phyloP scores from a whole-genome alignment of 2,329 filamentous ascomycete species.

The Botrytis pseudocinerea region DNA sequence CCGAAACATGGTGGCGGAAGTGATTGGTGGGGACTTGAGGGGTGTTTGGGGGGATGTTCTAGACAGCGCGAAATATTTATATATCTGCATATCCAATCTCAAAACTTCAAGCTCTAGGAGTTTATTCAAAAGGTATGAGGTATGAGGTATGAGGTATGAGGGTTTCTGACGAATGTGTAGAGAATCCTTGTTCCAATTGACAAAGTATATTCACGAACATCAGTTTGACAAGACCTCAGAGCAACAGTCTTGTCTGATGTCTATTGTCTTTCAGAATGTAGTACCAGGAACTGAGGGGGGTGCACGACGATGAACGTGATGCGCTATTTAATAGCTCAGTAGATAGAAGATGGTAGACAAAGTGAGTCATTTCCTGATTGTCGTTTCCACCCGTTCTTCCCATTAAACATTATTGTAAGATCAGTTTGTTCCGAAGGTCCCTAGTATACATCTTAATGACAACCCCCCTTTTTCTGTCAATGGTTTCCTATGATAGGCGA shows the following conservation, averaged over 20 bases:
- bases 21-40: not conserved
- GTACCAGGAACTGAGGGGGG: not conserved
- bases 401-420: not conserved
- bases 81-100: not conserved
- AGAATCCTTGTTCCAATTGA: not conserved
- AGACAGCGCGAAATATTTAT: not conserved
- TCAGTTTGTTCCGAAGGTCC: not conserved
- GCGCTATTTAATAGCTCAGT: not conserved
- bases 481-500: not conserved
- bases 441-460: not conserved
- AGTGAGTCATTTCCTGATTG: not conserved
- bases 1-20: constrained; percentile 13
- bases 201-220: not conserved
- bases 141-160: not conserved
- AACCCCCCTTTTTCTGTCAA: not conserved
- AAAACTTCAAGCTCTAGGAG: not conserved
- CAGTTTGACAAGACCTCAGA: not conserved
- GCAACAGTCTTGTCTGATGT: not conserved
- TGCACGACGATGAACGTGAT: not conserved
- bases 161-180: not conserved
- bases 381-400: not conserved
- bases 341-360: not conserved
- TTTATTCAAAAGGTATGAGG: not conserved
- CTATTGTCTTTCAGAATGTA: no score
- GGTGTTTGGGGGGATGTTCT: not conserved